These are phyloP conservation scores for Phytophthora macrochlamydospora DNA, from an alignment of 352 stramenopile genomes.

Conservation along the genomic window DNA sequence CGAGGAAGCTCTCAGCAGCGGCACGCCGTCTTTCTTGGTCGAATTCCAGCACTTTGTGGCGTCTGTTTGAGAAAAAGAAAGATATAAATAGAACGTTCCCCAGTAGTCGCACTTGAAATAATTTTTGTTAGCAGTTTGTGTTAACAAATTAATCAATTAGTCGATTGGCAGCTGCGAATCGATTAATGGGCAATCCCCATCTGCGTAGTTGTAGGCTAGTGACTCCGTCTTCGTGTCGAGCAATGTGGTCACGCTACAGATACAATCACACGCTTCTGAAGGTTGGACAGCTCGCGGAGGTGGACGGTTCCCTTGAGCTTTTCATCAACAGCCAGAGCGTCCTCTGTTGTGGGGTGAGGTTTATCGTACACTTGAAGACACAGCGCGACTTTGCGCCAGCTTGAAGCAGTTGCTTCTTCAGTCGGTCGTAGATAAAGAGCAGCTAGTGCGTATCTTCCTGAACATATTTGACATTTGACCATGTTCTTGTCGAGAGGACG, in stretches of 20 bases:
- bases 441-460: constrained; percentile 98
- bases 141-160: too few relatives aligned
- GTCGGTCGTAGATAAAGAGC: constrained; percentile 95
- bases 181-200: too few relatives aligned
- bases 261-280: constrained; percentile 73
- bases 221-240: constrained; percentile 52
- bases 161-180: too few relatives aligned
- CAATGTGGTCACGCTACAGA: constrained; percentile 24
- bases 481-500: constrained; percentile 80
- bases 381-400: constrained; percentile 60
- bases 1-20: too few relatives aligned
- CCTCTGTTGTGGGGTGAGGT: constrained; percentile 50
- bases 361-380: constrained; percentile 88
- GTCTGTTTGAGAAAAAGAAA: not conserved
- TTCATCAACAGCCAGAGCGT: constrained; percentile 56
- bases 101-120: too few relatives aligned
- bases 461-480: constrained; percentile 89
- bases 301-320: constrained; percentile 79
- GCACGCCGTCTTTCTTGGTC: too few relatives aligned
- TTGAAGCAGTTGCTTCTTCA: constrained; percentile 87
- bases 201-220: too few relatives aligned
- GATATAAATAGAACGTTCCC: too few relatives aligned
- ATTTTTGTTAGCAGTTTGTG: too few relatives aligned
- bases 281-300: constrained; percentile 55
- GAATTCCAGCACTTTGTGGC: too few relatives aligned